A percentile compares a stretch with the other conserved stretches of the same genome.
Conservation (phyloP, 352 stramenopile genomes). For the Phytophthora cactorum region DNA sequence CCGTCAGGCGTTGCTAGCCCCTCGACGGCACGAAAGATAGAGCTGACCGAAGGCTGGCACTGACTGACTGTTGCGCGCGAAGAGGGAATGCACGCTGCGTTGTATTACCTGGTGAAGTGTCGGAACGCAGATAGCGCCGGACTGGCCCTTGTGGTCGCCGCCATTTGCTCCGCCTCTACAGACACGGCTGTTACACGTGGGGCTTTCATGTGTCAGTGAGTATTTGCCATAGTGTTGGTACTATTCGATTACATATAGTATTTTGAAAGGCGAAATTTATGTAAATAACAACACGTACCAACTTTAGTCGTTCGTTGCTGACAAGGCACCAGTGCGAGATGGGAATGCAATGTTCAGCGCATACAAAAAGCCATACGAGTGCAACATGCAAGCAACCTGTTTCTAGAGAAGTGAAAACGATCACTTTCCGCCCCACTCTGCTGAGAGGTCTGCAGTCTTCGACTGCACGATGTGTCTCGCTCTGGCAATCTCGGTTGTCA, state of each 20-base stretch:
- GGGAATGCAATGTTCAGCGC: constrained; percentile 10
- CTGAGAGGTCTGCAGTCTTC: not conserved
- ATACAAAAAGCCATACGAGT: constrained; percentile 7
- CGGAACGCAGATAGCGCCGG: constrained; percentile 18
- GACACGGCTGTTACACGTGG: constrained; percentile 23
- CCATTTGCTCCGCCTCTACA: constrained; percentile 34
- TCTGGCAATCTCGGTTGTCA: not conserved
- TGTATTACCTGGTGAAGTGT: constrained; percentile 2
- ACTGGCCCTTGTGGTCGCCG: constrained; percentile 27
- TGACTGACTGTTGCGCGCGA: constrained; percentile 20
- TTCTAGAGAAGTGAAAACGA: constrained; percentile 19
- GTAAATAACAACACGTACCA: too few relatives aligned
- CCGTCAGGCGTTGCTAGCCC: not conserved
- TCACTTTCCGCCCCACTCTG: constrained; percentile 3
- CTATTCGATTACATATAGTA: not conserved
- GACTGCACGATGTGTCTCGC: constrained; percentile 5
- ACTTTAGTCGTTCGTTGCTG: constrained; percentile 1
- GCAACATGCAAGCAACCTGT: constrained; percentile 14
- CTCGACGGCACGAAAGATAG: constrained; percentile 18
- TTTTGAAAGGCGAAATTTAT: too few relatives aligned
- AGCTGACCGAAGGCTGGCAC: constrained; percentile 13
- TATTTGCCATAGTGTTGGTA: not conserved
- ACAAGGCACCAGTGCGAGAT: constrained; percentile 7
- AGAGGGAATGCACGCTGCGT: constrained; percentile 22
- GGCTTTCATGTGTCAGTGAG: constrained; percentile 17